Conservation (phyloP, 169 alveolate species). For the Plasmodium coatneyi region DNA sequence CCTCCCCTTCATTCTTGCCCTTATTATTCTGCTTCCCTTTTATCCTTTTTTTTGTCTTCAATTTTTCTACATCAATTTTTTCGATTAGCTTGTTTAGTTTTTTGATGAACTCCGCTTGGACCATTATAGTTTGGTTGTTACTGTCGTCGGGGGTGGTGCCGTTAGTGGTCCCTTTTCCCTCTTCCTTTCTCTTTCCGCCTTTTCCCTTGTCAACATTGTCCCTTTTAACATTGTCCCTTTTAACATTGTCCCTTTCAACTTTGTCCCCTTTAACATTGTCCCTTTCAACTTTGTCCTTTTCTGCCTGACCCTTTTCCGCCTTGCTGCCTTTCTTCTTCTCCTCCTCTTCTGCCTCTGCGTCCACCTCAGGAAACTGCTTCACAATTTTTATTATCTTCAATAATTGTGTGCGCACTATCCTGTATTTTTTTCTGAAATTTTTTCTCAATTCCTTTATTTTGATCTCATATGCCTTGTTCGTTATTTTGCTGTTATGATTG, state of each 20-base stretch:
- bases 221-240: not conserved
- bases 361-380: slow-evolving; percentile 40
- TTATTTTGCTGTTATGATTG: slow-evolving; percentile 14
- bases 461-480: slow-evolving; percentile 3
- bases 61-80: slow-evolving; percentile 62
- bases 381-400: slow-evolving; percentile 37
- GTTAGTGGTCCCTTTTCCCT: not conserved
- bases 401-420: slow-evolving; percentile 55
- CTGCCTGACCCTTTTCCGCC: not conserved
- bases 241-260: not conserved
- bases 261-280: not conserved
- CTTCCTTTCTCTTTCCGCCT: not conserved
- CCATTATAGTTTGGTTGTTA: not conserved
- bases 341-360: not conserved
- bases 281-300: not conserved
- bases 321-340: not conserved
- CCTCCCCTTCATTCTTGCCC: not conserved
- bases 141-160: not conserved
- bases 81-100: slow-evolving; percentile 27
- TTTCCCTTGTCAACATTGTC: not conserved
- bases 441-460: slow-evolving; percentile 35
- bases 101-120: slow-evolving; percentile 24
- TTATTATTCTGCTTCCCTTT: slow-evolving; percentile 16
- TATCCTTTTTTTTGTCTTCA: slow-evolving; percentile 12
- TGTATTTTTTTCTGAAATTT: slow-evolving; percentile 45